Evolutionary conservation across 2,329 filamentous ascomycete genomes (phyloP).

Genomic region (Neodidymelliopsis sp.): DNA sequence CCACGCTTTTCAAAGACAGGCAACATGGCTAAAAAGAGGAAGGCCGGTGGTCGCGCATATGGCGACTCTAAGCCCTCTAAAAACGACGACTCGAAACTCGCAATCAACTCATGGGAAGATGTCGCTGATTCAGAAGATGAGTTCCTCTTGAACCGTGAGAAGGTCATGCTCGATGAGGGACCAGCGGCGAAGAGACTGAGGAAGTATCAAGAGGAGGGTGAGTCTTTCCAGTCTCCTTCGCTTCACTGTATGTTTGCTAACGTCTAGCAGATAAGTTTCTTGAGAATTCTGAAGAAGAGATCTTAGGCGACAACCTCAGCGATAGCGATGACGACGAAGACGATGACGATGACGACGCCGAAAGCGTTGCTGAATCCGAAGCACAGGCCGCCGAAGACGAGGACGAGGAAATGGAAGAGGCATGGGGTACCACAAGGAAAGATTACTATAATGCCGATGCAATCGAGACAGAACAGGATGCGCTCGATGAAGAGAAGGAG

Average conservation of each 20-base stretch:
- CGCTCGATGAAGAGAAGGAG: slow-evolving; percentile 90
- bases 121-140: slow-evolving; percentile 95
- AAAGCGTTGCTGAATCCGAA: slow-evolving; percentile 39
- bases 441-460: slow-evolving; percentile 93
- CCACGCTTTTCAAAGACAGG: slow-evolving; percentile 10
- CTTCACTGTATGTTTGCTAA: slow-evolving; percentile 4
- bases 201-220: slow-evolving; percentile 72
- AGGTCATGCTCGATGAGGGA: slow-evolving; percentile 83
- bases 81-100: slow-evolving; percentile 62
- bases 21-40: slow-evolving; percentile 69
- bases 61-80: slow-evolving; percentile 45
- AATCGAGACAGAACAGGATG: slow-evolving; percentile 74
- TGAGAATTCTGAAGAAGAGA: slow-evolving; percentile 69
- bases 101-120: slow-evolving; percentile 73
- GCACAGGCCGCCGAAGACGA: slow-evolving; percentile 59
- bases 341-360: slow-evolving; percentile 44
- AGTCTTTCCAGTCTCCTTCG: slow-evolving; percentile 17
- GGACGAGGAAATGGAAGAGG: slow-evolving; percentile 67
- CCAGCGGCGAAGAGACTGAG: slow-evolving; percentile 79
- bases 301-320: slow-evolving; percentile 60
- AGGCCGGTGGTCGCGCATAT: slow-evolving; percentile 63
- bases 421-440: slow-evolving; percentile 86
- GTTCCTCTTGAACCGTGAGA: slow-evolving; percentile 86
- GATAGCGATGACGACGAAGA: slow-evolving; percentile 57
- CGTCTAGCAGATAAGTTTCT: slow-evolving; percentile 60